Percentiles rank a stretch among this genome's conserved stretches.
Evolutionary conservation across 2,329 filamentous ascomycete species (phyloP).

Genomic region (Lachnellula hyalina): DNA sequence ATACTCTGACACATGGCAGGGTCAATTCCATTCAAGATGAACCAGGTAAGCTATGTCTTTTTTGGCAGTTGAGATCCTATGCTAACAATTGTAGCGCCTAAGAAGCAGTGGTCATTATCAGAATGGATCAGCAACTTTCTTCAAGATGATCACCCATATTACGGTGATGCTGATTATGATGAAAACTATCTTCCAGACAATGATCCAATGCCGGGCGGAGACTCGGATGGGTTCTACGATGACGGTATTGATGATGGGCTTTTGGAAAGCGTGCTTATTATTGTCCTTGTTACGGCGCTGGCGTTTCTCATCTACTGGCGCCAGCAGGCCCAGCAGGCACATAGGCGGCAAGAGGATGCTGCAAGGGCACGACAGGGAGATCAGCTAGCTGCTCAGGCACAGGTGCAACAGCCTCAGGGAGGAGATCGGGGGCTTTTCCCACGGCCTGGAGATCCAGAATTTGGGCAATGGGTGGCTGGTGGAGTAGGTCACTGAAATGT

Average conservation of each 20-base stretch:
- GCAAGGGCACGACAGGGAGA: constrained; percentile 31
- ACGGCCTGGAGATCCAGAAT: constrained; percentile 61
- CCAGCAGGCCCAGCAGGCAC: constrained; percentile 54
- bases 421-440: constrained; percentile 56
- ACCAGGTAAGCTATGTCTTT: constrained; percentile 53
- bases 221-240: constrained; percentile 51
- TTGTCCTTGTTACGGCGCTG: constrained; percentile 69
- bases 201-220: constrained; percentile 50
- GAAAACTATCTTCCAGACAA: constrained; percentile 40
- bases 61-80: not conserved
- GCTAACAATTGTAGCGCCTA: constrained; percentile 49
- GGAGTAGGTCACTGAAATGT: constrained; percentile 54
- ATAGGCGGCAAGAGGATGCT: constrained; percentile 39
- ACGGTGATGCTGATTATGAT: constrained; percentile 50
- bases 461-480: constrained; percentile 57
- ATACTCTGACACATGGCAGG: constrained; percentile 81
- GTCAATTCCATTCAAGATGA: constrained; percentile 92
- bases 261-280: constrained; percentile 78
- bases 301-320: constrained; percentile 78
- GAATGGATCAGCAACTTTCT: constrained; percentile 89
- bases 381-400: constrained; percentile 21
- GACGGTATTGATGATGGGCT: constrained; percentile 71
- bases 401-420: constrained; percentile 23
- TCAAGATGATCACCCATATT: constrained; percentile 55
- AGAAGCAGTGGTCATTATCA: constrained; percentile 68